Base-by-base conservation (phyloP, 345 rosid species). In the Kandelia obovata region DNA sequence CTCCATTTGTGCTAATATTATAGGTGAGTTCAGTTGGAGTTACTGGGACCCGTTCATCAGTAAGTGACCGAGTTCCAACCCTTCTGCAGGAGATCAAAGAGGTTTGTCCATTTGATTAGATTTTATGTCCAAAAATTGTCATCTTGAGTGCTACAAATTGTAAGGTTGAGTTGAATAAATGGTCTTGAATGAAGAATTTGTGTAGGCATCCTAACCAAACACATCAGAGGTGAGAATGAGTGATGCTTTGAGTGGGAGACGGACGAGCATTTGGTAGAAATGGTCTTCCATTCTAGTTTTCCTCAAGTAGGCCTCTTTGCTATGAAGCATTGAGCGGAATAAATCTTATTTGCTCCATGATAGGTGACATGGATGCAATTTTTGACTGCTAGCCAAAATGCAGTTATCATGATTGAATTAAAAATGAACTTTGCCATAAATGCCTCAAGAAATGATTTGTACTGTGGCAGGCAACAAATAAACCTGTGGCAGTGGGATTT, bases 1-100 rank as follows among this genome's bases (percentile, higher is more conserved):
- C 37, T 26, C 63, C 25, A 6, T 37, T 37, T 77, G 15, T 64
- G 53, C 62, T 77, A 62, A 69, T 53, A 39, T 74, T 53, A 43
- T 72, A 95, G 99, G 96, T 88, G 31, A 95, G 99, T 62, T 83
- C 98, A 25, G 30, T 83, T 19, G 99, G 98, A 66, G 99, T 92
- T 68, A 92, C 98, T 5, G 99, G 96, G 27, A 83, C 97, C 0
- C 91, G 98, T 73, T 84, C 85, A 59, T 87, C 96, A 57, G 87
- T 92, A 16, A 95, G 87, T 32, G 83, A 70, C 37, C 62, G 81
- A 68, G 98, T 89, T 70, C 85, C 80, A 66, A 76, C 81, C 76
- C 98, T 87, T 78, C 73, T 92, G 28, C 79, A 62, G 32, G 91
- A 90, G 23, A 81, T 89, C 69, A 95, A 89, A 82, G 81, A 82